Percentiles rank a stretch among this genome's conserved stretches.
Evolutionary conservation across 257 asterid species (phyloP).

Genomic region (Thymus mandschuricus): DNA sequence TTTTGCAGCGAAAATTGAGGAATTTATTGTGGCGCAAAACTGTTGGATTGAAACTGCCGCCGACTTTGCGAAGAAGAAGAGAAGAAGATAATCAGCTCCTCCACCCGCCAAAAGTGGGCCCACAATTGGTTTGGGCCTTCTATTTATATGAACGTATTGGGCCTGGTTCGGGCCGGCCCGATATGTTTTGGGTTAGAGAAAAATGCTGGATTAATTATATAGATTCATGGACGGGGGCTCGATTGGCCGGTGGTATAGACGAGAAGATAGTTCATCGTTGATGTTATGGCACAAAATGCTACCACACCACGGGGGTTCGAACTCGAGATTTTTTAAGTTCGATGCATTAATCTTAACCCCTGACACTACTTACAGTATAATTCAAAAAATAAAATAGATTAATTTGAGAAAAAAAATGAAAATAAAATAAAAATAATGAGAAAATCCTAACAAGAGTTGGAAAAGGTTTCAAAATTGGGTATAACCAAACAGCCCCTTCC

Average conservation of each 20-base stretch:
- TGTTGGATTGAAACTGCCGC: constrained; percentile 29
- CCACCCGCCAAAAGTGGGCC: not conserved
- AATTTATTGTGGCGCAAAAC: constrained; percentile 38
- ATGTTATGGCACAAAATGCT: too few species aligned
- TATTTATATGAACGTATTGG: not conserved
- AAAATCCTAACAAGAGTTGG: not conserved
- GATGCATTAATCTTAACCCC: too few species aligned
- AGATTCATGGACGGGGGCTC: too few species aligned
- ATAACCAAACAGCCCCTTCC: constrained; percentile 30
- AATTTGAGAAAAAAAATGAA: too few species aligned
- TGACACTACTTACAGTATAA: too few species aligned
- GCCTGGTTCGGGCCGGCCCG: not conserved
- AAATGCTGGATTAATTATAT: too few species aligned
- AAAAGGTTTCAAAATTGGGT: not conserved
- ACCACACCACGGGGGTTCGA: too few species aligned
- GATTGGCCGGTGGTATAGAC: too few species aligned
- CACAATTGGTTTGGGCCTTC: not conserved
- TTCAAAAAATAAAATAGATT: not conserved
- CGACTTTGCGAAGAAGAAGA: constrained; percentile 19
- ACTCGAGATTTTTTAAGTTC: too few species aligned
- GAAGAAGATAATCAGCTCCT: constrained; percentile 25
- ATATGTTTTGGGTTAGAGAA: not conserved
- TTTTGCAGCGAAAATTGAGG: constrained; percentile 1
- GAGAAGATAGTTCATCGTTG: too few species aligned
- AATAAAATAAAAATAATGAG: not conserved